Conservation (phyloP, 1,284 basidiomycete species). For the Pseudozyma hubeiensis region DNA sequence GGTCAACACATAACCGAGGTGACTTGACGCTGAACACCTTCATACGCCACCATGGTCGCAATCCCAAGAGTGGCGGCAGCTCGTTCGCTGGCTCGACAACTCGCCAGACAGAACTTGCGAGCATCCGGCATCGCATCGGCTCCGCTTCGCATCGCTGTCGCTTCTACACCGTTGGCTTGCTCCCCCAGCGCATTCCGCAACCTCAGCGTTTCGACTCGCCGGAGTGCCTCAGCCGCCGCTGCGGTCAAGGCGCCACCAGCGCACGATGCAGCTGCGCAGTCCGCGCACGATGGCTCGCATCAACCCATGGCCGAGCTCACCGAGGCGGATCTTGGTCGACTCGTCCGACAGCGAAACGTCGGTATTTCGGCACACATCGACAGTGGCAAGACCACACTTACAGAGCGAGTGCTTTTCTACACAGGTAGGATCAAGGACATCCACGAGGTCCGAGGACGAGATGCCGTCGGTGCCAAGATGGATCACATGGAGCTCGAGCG, state of each 20-base stretch:
- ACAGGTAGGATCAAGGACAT: constrained; percentile 95
- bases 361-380: constrained; percentile 74
- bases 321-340: constrained; percentile 62
- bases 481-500: constrained; percentile 99
- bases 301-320: constrained; percentile 48
- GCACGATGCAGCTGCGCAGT: constrained; percentile 42
- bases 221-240: constrained; percentile 31
- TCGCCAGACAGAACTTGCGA: constrained; percentile 33
- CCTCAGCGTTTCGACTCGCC: constrained; percentile 26
- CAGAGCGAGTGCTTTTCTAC: constrained; percentile 97
- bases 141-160: constrained; percentile 23
- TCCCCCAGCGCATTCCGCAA: constrained; percentile 26
- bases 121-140: constrained; percentile 8
- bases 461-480: constrained; percentile 99
- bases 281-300: constrained; percentile 21
- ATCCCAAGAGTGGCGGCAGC: constrained; percentile 40
- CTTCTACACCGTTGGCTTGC: constrained; percentile 22
- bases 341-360: constrained; percentile 70
- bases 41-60: constrained; percentile 27
- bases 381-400: constrained; percentile 97
- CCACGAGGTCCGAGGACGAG: constrained; percentile 95
- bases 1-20: not conserved
- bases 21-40: not conserved
- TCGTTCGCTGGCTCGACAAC: constrained; percentile 45
- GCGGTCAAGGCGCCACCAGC: constrained; percentile 25